A percentile compares a stretch with the other conserved stretches of the same genome.
Evolutionary conservation across 208 protist genomes (phyloP).

Genomic region (Crithidia fasciculata): DNA sequence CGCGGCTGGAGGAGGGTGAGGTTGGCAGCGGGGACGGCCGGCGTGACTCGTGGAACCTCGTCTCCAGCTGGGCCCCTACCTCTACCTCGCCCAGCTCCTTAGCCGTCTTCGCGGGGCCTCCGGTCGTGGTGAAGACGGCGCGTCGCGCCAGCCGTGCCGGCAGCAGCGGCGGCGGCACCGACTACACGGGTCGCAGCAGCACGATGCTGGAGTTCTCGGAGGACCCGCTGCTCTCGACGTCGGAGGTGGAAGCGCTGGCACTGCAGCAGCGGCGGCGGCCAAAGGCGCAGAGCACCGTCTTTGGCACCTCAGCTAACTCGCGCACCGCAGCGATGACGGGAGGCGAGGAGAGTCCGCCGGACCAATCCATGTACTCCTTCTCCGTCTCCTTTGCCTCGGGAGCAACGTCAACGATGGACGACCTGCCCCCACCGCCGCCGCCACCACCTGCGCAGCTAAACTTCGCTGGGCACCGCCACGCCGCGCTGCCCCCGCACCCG

Average conservation of each 20-base stretch:
- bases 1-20: background rate
- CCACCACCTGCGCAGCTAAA: constrained; percentile 17
- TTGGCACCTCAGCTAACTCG: background rate
- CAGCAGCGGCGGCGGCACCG: background rate
- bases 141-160: constrained; percentile 9
- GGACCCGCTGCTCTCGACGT: background rate
- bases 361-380: constrained; percentile 12
- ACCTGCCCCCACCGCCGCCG: constrained; percentile 18
- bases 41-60: constrained; percentile 14
- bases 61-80: constrained; percentile 4
- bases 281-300: background rate
- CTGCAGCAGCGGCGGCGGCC: background rate
- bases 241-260: background rate
- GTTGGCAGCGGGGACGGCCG: background rate
- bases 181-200: background rate
- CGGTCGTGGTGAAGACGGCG: background rate
- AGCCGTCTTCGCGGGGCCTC: background rate
- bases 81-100: constrained; percentile 2
- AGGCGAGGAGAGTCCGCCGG: background rate
- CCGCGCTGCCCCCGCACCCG: no score
- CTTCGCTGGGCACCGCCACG: background rate
- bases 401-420: constrained; percentile 7
- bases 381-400: constrained; percentile 11
- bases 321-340: background rate
- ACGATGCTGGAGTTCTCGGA: constrained; percentile 10